A percentile compares a stretch with the other conserved stretches of the same genome.
Evolutionary conservation across 371 early-diverging fungal genomes (phyloP).

Genomic region (Actinomucor elegans): DNA sequence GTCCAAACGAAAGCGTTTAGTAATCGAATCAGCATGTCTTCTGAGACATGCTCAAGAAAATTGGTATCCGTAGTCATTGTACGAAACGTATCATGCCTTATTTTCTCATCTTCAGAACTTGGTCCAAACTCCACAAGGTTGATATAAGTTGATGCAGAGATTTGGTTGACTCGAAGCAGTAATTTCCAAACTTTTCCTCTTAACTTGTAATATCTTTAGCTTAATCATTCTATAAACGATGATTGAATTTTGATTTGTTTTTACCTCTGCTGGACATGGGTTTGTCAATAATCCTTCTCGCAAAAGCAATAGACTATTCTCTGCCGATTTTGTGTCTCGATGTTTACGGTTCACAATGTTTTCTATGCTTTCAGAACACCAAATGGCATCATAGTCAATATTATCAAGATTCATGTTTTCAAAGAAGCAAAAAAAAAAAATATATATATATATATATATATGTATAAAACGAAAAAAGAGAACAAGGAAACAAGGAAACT

Average conservation of each 20-base stretch:
- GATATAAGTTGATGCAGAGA: constrained; percentile 78
- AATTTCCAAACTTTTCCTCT: constrained; percentile 78
- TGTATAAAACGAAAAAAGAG: background rate
- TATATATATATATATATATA: too few relatives aligned
- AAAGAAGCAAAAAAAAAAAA: background rate
- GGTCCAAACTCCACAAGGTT: constrained; percentile 71
- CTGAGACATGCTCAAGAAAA: constrained; percentile 73
- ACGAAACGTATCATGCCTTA: constrained; percentile 88
- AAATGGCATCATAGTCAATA: constrained; percentile 6
- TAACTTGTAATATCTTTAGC: constrained; percentile 3
- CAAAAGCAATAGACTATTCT: constrained; percentile 22
- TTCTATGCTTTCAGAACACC: constrained; percentile 5
- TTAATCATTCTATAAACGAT: background rate
- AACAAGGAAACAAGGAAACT: background rate
- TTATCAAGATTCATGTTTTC: background rate
- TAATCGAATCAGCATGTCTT: constrained; percentile 77
- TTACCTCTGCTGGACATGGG: constrained; percentile 28
- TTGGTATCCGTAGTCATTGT: constrained; percentile 83
- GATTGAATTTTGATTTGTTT: background rate
- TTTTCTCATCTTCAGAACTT: constrained; percentile 73
- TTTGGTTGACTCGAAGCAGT: constrained; percentile 73
- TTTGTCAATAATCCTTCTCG: constrained; percentile 12
- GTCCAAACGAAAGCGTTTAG: constrained; percentile 89
- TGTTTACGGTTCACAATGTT: constrained; percentile 23
- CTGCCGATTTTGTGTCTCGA: constrained; percentile 10